phyloP scores from a whole-genome alignment of 805 yeast species.

The Ogataea kodamae region DNA sequence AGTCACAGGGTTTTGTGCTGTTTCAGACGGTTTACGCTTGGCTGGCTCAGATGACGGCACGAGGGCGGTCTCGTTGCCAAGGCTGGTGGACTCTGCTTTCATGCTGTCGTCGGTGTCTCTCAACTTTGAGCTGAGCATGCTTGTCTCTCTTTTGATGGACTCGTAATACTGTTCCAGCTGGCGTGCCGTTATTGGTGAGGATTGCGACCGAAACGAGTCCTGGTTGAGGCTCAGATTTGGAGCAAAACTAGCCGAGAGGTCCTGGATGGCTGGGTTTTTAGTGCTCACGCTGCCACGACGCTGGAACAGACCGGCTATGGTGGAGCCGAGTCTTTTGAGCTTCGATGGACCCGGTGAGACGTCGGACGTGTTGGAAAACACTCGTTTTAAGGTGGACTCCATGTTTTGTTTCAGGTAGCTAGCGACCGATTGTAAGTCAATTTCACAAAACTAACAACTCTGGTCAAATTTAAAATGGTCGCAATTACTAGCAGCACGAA shows the following conservation, averaged over 20 bases:
- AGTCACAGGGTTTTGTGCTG: background rate
- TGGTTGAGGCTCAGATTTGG: conserved; percentile 3
- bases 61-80: conserved; percentile 7
- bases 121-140: conserved; percentile 17
- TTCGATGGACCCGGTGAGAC: conserved; percentile 15
- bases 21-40: conserved; percentile 5
- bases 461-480: too few species aligned
- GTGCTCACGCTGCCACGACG: conserved; percentile 1
- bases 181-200: conserved; percentile 24
- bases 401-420: conserved; percentile 8
- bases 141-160: conserved; percentile 24
- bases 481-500: too few species aligned
- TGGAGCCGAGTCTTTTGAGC: conserved; percentile 15
- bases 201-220: conserved; percentile 11
- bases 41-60: background rate
- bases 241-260: background rate
- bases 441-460: too few species aligned
- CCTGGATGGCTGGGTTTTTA: background rate
- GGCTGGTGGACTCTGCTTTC: conserved; percentile 16
- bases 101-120: conserved; percentile 9
- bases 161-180: conserved; percentile 29
- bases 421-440: background rate
- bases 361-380: conserved; percentile 11
- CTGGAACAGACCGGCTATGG: conserved; percentile 12
- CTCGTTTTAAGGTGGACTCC: conserved; percentile 16